phyloP scores from a whole-genome alignment of 192 early-diverging fungal genomes.

The Backusella circina region DNA sequence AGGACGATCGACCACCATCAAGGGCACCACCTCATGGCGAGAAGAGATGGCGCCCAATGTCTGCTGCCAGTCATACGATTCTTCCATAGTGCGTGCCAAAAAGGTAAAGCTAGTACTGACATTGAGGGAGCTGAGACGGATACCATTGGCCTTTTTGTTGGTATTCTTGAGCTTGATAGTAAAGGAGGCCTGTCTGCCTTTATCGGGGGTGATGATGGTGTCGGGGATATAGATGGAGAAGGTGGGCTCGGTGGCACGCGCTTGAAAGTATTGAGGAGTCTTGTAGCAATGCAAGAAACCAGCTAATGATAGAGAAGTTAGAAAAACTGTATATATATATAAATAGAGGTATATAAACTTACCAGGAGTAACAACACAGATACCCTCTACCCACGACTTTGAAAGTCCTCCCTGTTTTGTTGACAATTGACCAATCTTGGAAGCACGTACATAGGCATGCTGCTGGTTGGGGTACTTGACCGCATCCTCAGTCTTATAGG shows the following conservation, averaged over 20 bases:
- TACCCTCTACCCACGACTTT: constrained; percentile 41
- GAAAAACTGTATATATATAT: background rate
- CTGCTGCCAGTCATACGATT: background rate
- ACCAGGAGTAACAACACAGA: constrained; percentile 42
- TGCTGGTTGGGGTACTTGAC: constrained; percentile 36
- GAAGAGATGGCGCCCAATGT: background rate
- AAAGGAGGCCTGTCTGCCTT: background rate
- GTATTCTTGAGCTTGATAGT: background rate
- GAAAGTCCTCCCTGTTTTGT: constrained; percentile 28
- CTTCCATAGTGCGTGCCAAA: background rate
- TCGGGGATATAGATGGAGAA: constrained; percentile 8
- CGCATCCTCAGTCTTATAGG: constrained; percentile 24
- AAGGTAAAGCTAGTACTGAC: background rate
- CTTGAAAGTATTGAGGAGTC: constrained; percentile 6
- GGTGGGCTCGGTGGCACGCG: background rate
- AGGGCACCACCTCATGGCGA: constrained; percentile 4
- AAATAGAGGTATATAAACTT: background rate
- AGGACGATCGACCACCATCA: constrained; percentile 26
- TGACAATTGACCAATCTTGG: constrained; percentile 34
- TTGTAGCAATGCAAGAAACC: constrained; percentile 26
- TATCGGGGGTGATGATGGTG: background rate
- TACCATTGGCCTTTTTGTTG: background rate
- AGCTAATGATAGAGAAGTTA: background rate
- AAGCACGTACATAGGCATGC: constrained; percentile 19
- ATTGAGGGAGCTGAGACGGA: background rate